Base-by-base conservation (phyloP, 2,329 filamentous ascomycete genomes). In the Calonectria pseudoreteaudii region DNA sequence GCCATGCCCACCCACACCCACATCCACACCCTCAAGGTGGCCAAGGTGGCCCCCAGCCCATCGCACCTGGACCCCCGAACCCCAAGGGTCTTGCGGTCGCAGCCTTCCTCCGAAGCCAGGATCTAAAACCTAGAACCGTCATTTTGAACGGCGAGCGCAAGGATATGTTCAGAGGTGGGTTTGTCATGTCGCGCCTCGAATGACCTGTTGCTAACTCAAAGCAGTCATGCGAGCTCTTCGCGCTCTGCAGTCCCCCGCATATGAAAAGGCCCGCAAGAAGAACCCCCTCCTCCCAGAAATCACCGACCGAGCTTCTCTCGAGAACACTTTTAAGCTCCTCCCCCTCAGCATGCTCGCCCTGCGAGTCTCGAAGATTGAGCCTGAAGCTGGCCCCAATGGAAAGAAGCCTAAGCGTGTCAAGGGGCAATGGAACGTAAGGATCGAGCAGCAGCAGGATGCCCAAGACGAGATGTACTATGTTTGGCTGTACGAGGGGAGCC, bases 81-180 rank as follows among this genome's bases (percentile, higher is more conserved):
- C 96, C 96, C 49, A 92, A 95, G 81, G 96, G 95, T 26, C 86
- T 98, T 58, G 95, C 96, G 11, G 90, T 99, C 69, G 97, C 97
- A 78, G 93, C 95, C 81, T 99, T 98, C 86, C 87, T 99, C 73
- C 92, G 93, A 79, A 85, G 90, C 72, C 96, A 98, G 86, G 91
- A 97, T 73, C 87, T 99, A 77, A 99, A 99, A 90, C 90, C 91
- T 23, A 90, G 97, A 76, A 98, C 96, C 23, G 96, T 94, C 84
- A 97, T 99, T 77, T 91, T 98, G 77, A 96, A 98, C 78, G 97
- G 97, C 81, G 96, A 98, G 89, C 92, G 97, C 81, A 98, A 98
- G 87, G 96, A 99, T 78, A 97, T 99, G 94, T 98, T 99, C 86
- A 94, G 93, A 90, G 95, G 95, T 96, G 88, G 65, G 82, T 75